Base-by-base conservation (phyloP, 495 filamentous ascomycete genomes). In the Podospora pseudopauciseta region DNA sequence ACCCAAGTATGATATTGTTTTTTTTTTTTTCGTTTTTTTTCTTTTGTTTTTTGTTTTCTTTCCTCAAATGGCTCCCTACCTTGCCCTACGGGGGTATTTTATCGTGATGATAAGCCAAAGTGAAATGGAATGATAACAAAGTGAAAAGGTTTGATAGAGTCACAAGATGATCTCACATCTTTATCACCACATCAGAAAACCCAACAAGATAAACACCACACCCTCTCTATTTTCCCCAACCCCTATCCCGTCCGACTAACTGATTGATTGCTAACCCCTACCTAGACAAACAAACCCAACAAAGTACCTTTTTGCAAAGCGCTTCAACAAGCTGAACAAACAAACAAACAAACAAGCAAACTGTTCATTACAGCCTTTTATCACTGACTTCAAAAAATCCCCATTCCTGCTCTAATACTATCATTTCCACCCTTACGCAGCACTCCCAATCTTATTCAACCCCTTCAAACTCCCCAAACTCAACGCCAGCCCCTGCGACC, bases 391-490 rank as follows among this genome's bases (percentile, higher is more conserved):
- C 39, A 49, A 16, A 49, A 20, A 58, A 26, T n/a, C 20, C 16
- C n/a, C 15, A 15, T 39, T 58, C 60, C 20, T 13, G 59, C 32
- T 15, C 32, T 7, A 28, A 13, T 63, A 6, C 34, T 32, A 32
- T 34, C 62, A n/a, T n/a, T 19, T 54, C 18, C 13, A 4, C 18
- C 54, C 13, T 80, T 66, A 84, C 74, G 82, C 81, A 6, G 75
- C 70, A 49, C 82, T 81, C 54, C 87, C 87, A 69, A 89, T 89
- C 81, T 93, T 94, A 80, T 94, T 95, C 70, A 99, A 82, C 4
- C 96, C 96, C 82, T 99, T 99, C 74, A 99, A 84, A 55, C 91
- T 94, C 19, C 96, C 96, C 67, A 99, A 82, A 78, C 94, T 97
- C 68, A 99, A 82, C 3, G 96, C 96, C 67, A 99, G 84, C 62